A percentile compares a stretch with the other conserved stretches of the same genome.
These are phyloP conservation scores for Mycena amicta DNA, from an alignment of 768 basidiomycete species.

Conservation along the genomic window DNA sequence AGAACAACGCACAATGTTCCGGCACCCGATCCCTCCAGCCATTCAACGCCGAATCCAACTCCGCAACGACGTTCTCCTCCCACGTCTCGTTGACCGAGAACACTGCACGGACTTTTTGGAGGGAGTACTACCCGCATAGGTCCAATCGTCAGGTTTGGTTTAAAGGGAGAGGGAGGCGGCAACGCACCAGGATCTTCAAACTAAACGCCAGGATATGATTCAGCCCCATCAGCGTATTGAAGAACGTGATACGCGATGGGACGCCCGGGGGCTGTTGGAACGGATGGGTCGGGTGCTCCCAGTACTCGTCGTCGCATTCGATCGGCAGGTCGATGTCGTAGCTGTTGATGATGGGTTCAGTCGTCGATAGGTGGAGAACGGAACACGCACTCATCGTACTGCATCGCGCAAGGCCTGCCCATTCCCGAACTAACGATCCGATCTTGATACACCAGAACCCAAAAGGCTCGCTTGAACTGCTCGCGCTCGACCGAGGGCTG, in stretches of 20 bases:
- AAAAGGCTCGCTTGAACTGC: slow-evolving; percentile 59
- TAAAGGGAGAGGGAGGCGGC: too few relatives aligned
- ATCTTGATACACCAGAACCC: slow-evolving; percentile 32
- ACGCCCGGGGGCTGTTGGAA: slow-evolving; percentile 58
- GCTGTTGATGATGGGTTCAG: slow-evolving; percentile 32
- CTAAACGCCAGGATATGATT: slow-evolving; percentile 52
- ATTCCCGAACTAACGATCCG: slow-evolving; percentile 36
- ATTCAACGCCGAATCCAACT: slow-evolving; percentile 64
- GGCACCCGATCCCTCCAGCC: slow-evolving; percentile 64
- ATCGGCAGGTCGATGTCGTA: slow-evolving; percentile 62
- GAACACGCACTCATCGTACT: slow-evolving; percentile 55
- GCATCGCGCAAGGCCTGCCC: slow-evolving; percentile 59
- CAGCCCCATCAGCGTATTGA: slow-evolving; percentile 48
- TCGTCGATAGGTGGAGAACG: not conserved
- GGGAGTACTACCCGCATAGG: slow-evolving; percentile 48
- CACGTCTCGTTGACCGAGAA: slow-evolving; percentile 34
- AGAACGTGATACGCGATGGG: slow-evolving; percentile 47
- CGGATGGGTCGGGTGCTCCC: slow-evolving; percentile 47
- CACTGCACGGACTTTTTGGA: slow-evolving; percentile 35
- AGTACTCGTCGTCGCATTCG: slow-evolving; percentile 75
- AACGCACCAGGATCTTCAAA: slow-evolving; percentile 51
- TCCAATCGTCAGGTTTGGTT: not conserved
- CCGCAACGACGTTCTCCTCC: slow-evolving; percentile 57
- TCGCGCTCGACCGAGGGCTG: slow-evolving; percentile 51
- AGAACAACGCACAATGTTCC: slow-evolving; percentile 36